A percentile compares a stretch with the other conserved stretches of the same genome.
Conservation (phyloP, 1,284 basidiomycete genomes). For the Microbotryomycetes sp. region DNA sequence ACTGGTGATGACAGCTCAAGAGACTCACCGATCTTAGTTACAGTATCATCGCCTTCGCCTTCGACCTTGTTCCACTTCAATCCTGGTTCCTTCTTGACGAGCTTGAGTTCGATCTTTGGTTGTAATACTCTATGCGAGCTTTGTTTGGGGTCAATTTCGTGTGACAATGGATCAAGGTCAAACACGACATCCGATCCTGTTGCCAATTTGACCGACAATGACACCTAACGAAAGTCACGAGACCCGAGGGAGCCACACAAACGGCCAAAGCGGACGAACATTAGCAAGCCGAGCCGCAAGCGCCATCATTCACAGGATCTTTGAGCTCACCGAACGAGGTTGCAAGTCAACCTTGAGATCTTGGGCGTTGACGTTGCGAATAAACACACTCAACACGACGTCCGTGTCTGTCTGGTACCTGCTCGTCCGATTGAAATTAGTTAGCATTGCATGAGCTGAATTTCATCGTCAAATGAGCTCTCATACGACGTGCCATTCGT, state of each 20-base stretch:
- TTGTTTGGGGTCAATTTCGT: conserved; percentile 61
- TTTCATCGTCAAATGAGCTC: background rate
- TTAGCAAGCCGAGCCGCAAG: too few species aligned
- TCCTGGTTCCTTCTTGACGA: conserved; percentile 57
- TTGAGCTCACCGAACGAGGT: conserved; percentile 13
- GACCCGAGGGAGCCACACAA: background rate
- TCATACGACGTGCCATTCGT: conserved; percentile 28
- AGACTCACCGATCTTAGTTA: conserved; percentile 34
- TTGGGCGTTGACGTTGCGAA: conserved; percentile 34
- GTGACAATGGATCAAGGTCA: conserved; percentile 65
- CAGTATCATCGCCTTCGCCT: conserved; percentile 47
- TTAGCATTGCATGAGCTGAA: background rate
- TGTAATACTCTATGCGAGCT: conserved; percentile 65
- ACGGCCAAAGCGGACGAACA: background rate
- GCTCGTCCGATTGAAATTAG: background rate
- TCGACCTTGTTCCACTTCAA: conserved; percentile 66
- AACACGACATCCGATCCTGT: conserved; percentile 35
- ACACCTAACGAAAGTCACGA: conserved; percentile 15
- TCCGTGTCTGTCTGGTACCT: conserved; percentile 37
- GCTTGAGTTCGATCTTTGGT: conserved; percentile 71
- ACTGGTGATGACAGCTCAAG: background rate
- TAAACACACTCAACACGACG: conserved; percentile 35
- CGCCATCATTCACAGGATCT: too few species aligned
- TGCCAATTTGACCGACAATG: conserved; percentile 37
- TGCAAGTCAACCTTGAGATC: conserved; percentile 31